phyloP scores from a whole-genome alignment of 2,329 filamentous ascomycete genomes.

The Pestalotiopsis sp. region DNA sequence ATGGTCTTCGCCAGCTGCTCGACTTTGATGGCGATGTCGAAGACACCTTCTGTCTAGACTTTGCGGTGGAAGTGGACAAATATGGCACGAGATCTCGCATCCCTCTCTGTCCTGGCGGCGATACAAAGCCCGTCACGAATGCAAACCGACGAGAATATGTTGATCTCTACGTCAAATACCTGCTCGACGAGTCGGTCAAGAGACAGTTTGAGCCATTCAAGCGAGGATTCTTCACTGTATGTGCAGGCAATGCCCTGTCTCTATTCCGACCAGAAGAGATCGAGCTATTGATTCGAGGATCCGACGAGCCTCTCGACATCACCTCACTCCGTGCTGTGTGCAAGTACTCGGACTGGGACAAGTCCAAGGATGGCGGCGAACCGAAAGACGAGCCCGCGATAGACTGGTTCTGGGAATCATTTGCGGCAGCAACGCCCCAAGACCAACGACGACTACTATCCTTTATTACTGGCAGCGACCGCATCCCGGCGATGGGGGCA shows the following conservation, averaged over 20 bases:
- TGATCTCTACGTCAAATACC: constrained; percentile 77
- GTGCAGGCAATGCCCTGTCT: constrained; percentile 83
- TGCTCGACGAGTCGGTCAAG: constrained; percentile 76
- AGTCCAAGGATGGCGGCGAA: constrained; percentile 34
- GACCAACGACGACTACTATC: constrained; percentile 79
- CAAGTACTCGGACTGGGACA: constrained; percentile 77
- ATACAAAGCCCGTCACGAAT: constrained; percentile 78
- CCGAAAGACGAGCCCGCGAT: constrained; percentile 67
- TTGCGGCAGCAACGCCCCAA: constrained; percentile 63
- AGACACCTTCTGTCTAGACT: constrained; percentile 78
- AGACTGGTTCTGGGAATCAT: constrained; percentile 87
- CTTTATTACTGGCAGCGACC: constrained; percentile 89
- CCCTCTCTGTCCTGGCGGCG: constrained; percentile 75
- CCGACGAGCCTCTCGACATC: constrained; percentile 82
- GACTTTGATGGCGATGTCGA: constrained; percentile 86
- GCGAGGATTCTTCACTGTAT: constrained; percentile 90
- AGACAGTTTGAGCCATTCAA: constrained; percentile 94
- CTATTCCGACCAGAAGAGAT: constrained; percentile 92
- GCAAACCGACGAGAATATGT: constrained; percentile 84
- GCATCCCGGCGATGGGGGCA: constrained; percentile 84
- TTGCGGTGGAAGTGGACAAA: constrained; percentile 74
- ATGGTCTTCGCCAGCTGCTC: constrained; percentile 74
- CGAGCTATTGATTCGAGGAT: constrained; percentile 82
- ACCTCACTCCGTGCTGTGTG: constrained; percentile 75
- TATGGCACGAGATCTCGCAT: constrained; percentile 71